These are phyloP conservation scores for Epichloe sylvatica DNA, from an alignment of 2,329 filamentous ascomycete species.

Conservation along the genomic window DNA sequence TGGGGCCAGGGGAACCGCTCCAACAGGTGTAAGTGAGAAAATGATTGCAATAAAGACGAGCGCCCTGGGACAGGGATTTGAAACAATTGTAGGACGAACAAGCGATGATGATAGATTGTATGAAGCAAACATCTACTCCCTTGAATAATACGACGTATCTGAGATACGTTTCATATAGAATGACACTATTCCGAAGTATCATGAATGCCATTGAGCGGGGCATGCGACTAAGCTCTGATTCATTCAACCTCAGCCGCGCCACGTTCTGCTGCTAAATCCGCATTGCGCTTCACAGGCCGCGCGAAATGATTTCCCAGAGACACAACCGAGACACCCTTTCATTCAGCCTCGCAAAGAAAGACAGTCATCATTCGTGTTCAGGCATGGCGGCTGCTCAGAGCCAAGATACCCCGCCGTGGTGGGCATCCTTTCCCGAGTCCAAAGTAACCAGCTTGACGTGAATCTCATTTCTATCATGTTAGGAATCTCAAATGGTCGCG, in stretches of 20 bases:
- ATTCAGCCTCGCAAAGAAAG: not conserved
- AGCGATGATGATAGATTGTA: not conserved
- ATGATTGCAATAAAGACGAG: not conserved
- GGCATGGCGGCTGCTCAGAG: not conserved
- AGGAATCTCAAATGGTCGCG: too few species aligned
- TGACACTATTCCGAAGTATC: too few species aligned
- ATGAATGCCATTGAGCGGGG: not conserved
- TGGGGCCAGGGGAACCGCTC: slow-evolving; percentile 8
- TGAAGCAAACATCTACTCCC: too few species aligned
- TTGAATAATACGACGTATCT: too few species aligned
- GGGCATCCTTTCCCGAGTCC: slow-evolving; percentile 29
- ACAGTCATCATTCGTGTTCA: not conserved
- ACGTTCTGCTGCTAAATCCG: too few species aligned
- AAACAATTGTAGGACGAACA: not conserved
- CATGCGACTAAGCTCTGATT: not conserved
- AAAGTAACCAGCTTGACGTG: not conserved
- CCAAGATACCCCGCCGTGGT: slow-evolving; percentile 20
- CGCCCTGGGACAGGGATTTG: not conserved
- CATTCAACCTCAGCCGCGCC: too few species aligned
- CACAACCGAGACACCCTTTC: not conserved
- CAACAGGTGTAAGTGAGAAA: not conserved
- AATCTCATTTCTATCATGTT: too few species aligned
- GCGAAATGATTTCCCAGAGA: not conserved
- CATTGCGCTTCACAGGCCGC: too few species aligned
- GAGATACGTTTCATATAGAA: too few species aligned